A percentile compares a stretch with the other conserved stretches of the same genome.
These are phyloP conservation scores for Solanum habrochaites DNA, from an alignment of 257 asterid genomes.

Conservation along the genomic window DNA sequence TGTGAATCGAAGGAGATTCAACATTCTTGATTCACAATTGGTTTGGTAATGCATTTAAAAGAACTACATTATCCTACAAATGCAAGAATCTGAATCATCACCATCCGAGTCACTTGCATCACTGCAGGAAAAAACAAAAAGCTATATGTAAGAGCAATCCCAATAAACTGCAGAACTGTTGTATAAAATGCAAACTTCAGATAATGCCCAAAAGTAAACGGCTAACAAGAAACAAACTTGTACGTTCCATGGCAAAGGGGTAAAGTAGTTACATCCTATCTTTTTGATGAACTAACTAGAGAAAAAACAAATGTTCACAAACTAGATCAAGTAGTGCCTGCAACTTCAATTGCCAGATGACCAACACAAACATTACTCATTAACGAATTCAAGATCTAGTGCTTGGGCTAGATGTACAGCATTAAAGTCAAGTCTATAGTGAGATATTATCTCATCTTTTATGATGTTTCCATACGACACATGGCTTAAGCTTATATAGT, in stretches of 20 bases:
- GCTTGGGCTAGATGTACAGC: not conserved
- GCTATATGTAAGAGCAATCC: not conserved
- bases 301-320: not conserved
- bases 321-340: not conserved
- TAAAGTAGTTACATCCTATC: not conserved
- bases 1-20: not conserved
- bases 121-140: slow-evolving; percentile 26
- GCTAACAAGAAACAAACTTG: not conserved
- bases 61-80: slow-evolving; percentile 66
- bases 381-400: not conserved
- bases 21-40: not conserved
- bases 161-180: not conserved
- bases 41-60: not conserved
- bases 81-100: slow-evolving; percentile 67
- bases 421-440: not conserved
- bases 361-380: not conserved
- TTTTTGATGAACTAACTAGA: not conserved
- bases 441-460: not conserved
- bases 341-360: not conserved
- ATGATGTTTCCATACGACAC: not conserved
- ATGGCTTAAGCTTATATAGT: not conserved
- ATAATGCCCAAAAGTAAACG: not conserved
- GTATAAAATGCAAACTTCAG: not conserved
- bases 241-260: not conserved
- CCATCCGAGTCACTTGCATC: slow-evolving; percentile 66